Conservation (phyloP, 306 rosid genomes). For the Sesbania bispinosa region DNA sequence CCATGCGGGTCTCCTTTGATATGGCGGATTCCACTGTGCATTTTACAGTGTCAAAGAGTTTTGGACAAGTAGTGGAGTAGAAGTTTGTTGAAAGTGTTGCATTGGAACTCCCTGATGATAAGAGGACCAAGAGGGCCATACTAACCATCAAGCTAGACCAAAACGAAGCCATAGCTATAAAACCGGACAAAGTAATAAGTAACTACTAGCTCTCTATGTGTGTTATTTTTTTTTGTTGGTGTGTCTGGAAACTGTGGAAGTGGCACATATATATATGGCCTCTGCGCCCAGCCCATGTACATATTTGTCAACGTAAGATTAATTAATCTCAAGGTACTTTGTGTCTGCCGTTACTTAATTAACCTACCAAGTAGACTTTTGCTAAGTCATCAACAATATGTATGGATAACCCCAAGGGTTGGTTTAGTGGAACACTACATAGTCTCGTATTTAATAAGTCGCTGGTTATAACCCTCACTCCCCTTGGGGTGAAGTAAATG, state of each 20-base stretch:
- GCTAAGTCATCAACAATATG: background rate
- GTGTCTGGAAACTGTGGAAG: background rate
- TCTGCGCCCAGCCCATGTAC: background rate
- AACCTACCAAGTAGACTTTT: constrained; percentile 17
- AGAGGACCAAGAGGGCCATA: constrained; percentile 30
- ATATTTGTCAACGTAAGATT: constrained; percentile 6
- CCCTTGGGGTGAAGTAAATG: no score
- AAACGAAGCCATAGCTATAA: constrained; percentile 34
- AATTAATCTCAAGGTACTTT: constrained; percentile 31
- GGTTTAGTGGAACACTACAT: no score
- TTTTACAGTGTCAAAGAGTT: constrained; percentile 51
- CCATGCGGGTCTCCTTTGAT: constrained; percentile 73
- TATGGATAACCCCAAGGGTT: no score
- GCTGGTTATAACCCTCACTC: no score
- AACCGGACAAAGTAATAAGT: background rate
- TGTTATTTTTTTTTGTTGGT: background rate
- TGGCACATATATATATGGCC: background rate
- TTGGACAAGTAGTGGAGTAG: constrained; percentile 63
- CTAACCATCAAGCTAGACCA: constrained; percentile 9
- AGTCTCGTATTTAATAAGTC: no score
- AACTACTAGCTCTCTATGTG: background rate
- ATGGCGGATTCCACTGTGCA: constrained; percentile 53
- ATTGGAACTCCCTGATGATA: constrained; percentile 31
- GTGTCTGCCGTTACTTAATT: background rate
- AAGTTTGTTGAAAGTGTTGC: constrained; percentile 57